phyloP scores from a whole-genome alignment of 1,284 basidiomycete species.

The Ceraceosorus bombacis region DNA sequence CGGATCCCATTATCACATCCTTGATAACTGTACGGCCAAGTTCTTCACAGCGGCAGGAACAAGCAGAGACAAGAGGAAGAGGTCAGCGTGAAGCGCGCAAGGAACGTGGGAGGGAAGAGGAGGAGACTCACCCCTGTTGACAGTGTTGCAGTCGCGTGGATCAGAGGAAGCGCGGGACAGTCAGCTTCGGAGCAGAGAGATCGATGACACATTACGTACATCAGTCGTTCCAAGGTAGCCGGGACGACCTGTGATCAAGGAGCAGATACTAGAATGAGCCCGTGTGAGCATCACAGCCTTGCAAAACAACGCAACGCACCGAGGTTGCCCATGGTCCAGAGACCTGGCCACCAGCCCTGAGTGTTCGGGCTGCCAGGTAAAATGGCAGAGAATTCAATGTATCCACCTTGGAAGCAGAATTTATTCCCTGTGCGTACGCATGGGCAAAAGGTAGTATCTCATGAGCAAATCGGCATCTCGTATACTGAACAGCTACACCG shows the following conservation, averaged over 20 bases:
- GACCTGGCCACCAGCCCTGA: conserved; percentile 53
- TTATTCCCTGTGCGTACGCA: conserved; percentile 32
- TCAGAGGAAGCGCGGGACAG: too few relatives aligned
- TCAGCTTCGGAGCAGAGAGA: too few relatives aligned
- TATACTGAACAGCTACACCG: too few relatives aligned
- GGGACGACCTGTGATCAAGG: conserved; percentile 17
- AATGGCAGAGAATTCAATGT: conserved; percentile 28
- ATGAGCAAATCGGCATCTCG: too few relatives aligned
- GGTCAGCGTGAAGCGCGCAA: not conserved
- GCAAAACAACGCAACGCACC: conserved; percentile 4
- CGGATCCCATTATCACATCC: conserved; percentile 46
- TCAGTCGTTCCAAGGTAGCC: conserved; percentile 46
- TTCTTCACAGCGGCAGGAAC: conserved; percentile 4
- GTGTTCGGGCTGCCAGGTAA: conserved; percentile 36
- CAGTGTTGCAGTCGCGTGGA: too few relatives aligned
- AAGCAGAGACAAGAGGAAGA: not conserved
- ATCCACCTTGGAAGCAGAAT: conserved; percentile 47
- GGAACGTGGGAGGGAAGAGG: not conserved
- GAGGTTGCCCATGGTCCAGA: conserved; percentile 45
- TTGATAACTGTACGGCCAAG: conserved; percentile 50
- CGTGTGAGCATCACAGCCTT: not conserved
- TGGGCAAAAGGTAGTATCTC: too few relatives aligned
- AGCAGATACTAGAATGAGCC: not conserved
- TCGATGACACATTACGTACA: not conserved
- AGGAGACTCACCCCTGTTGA: not conserved